A percentile compares a stretch with the other conserved stretches of the same genome.
phyloP scores from a whole-genome alignment of 2,329 filamentous ascomycete species.

The Neurospora sp. region DNA sequence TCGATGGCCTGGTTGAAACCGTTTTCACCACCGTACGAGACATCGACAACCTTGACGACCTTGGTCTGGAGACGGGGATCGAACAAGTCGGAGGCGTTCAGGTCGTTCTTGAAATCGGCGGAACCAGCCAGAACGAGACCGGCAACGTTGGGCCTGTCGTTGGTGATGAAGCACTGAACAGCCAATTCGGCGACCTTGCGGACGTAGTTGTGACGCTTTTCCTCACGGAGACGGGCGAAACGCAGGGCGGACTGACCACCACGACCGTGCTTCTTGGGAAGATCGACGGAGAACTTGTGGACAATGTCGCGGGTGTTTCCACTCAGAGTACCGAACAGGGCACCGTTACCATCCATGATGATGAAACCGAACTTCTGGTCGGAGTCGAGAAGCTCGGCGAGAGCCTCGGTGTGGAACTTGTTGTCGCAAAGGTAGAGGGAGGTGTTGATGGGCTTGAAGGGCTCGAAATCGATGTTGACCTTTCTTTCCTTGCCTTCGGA shows the following conservation, averaged over 20 bases:
- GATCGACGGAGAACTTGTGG: slow-evolving; percentile 96
- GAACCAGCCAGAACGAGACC: slow-evolving; percentile 93
- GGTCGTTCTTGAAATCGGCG: slow-evolving; percentile 98
- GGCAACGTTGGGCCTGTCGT: slow-evolving; percentile 96
- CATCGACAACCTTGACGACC: slow-evolving; percentile 99
- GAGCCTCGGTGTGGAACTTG: slow-evolving; percentile 97
- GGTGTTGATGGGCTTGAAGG: slow-evolving; percentile 99
- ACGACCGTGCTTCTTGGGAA: slow-evolving; percentile 99
- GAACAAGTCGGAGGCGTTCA: slow-evolving; percentile 96
- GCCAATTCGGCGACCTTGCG: slow-evolving; percentile 96
- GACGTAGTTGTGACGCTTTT: slow-evolving; percentile 99
- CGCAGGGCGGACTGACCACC: slow-evolving; percentile 98
- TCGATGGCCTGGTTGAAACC: slow-evolving; percentile 99
- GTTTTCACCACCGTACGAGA: slow-evolving; percentile 98
- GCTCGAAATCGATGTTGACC: slow-evolving; percentile 99
- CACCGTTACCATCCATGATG: slow-evolving; percentile 98
- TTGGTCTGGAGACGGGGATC: slow-evolving; percentile 84
- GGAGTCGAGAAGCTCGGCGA: slow-evolving; percentile 94
- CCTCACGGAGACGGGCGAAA: slow-evolving; percentile 98
- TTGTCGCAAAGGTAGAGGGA: slow-evolving; percentile 99
- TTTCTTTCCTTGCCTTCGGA: slow-evolving; percentile 97
- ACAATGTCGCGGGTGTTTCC: slow-evolving; percentile 95
- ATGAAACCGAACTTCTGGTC: slow-evolving; percentile 99
- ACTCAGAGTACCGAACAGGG: slow-evolving; percentile 90
- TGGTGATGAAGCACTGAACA: slow-evolving; percentile 97